Base-by-base conservation (phyloP, 768 basidiomycete species). In the Amanita polypyramis region DNA sequence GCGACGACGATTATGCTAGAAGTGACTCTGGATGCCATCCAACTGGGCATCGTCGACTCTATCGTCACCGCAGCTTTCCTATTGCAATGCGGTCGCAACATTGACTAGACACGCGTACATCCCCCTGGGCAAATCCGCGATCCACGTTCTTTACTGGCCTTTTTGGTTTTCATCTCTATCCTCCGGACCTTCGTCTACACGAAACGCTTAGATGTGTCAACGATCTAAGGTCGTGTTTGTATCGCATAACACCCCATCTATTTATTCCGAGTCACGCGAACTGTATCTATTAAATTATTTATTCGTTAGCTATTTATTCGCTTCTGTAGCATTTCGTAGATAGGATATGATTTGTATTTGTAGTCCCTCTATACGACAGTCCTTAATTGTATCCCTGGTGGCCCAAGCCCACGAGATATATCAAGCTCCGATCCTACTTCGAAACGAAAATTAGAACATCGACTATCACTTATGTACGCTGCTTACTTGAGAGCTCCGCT, bases 81-180 rank as follows among this genome's bases (percentile, higher is more conserved):
- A 19, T 64, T 84, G 37, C 76, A 75, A 50, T 79, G 69, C 43
- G 82, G 82, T n/a, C 74, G 72, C 47, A 76, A 67, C 60, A 76
- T 85, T 19, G 82, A 82, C 53, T 83, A 27, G 25, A 27, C 25
- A n/a, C n/a, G n/a, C n/a, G n/a, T n/a, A n/a, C n/a, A n/a, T n/a
- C n/a, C n/a, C n/a, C n/a, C n/a, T n/a, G n/a, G n/a, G n/a, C n/a
- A n/a, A n/a, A n/a, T n/a, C n/a, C n/a, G n/a, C n/a, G 25, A 27
- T 7, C 4, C 25, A 27, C 25, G 25, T 27, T 27, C 25, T 36
- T 36, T 34, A 32, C 30, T 32, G 11, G 38, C n/a, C n/a, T n/a
- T n/a, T n/a, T n/a, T n/a, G n/a, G n/a, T n/a, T n/a, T 27, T 27
- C 3, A 27, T 27, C 25, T 7, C 25, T 27, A 3, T 27, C 25